phyloP scores from a whole-genome alignment of 139 green algal genomes.

The Tetraselmis striata region DNA sequence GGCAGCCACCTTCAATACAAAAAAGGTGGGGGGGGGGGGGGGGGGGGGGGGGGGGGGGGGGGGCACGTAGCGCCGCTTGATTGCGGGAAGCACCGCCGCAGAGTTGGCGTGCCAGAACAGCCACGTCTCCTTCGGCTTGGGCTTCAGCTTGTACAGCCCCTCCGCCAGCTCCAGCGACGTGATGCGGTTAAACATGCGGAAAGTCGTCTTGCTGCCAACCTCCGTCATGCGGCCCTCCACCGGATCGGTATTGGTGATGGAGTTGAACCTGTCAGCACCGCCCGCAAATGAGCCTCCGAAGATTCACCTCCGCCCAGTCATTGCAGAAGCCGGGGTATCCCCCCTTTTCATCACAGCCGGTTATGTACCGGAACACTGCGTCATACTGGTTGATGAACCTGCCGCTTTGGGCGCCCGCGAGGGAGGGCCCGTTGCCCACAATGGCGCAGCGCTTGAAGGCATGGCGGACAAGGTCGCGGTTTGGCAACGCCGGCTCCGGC shows the following conservation, averaged over 20 bases:
- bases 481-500: background rate
- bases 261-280: background rate
- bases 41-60: too few species aligned
- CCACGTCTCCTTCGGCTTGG: background rate
- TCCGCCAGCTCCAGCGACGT: background rate
- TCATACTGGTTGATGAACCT: background rate
- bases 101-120: conserved; percentile 3
- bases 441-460: conserved; percentile 5
- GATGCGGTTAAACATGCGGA: background rate
- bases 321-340: too few species aligned
- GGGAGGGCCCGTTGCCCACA: conserved; percentile 1
- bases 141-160: background rate
- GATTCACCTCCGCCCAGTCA: too few species aligned
- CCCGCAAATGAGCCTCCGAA: too few species aligned
- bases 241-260: background rate
- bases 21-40: too few species aligned
- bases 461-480: background rate
- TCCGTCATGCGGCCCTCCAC: background rate
- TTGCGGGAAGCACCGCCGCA: background rate
- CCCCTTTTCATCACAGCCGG: too few species aligned
- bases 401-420: background rate
- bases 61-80: background rate
- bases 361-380: background rate
- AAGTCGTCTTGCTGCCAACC: background rate
- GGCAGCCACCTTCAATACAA: too few species aligned